These are phyloP conservation scores for Aspergillus cristatus DNA, from an alignment of 495 filamentous ascomycete genomes.

Conservation along the genomic window DNA sequence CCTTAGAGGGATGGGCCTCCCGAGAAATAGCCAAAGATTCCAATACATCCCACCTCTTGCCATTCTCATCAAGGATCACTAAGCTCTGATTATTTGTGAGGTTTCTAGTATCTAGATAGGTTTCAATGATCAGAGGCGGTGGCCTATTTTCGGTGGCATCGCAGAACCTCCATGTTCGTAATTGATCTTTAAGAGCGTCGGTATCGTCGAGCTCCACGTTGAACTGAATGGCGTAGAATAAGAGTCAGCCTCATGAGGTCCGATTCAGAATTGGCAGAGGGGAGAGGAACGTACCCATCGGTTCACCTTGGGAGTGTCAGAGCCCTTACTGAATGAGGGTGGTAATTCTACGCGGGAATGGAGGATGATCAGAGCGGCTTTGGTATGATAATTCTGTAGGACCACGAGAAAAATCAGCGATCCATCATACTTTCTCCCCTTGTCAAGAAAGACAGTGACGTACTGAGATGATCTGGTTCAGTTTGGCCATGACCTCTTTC, in stretches of 20 bases:
- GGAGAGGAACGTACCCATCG: slow-evolving; percentile 73
- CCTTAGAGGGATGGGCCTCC: slow-evolving; percentile 20
- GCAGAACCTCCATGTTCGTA: slow-evolving; percentile 67
- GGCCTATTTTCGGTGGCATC: slow-evolving; percentile 71
- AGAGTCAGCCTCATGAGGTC: slow-evolving; percentile 9
- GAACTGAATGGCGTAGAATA: slow-evolving; percentile 56
- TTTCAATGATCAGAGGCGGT: slow-evolving; percentile 82
- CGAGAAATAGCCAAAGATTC: slow-evolving; percentile 64
- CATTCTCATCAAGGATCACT: slow-evolving; percentile 77
- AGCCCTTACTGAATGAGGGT: slow-evolving; percentile 48
- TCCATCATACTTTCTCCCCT: neutral
- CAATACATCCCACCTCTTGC: slow-evolving; percentile 84
- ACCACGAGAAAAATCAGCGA: slow-evolving; percentile 6
- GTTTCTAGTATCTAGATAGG: slow-evolving; percentile 71
- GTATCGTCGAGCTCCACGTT: slow-evolving; percentile 91
- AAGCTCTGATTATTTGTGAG: slow-evolving; percentile 80
- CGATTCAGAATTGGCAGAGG: too few relatives aligned
- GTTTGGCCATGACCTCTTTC: slow-evolving; percentile 58
- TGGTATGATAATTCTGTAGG: slow-evolving; percentile 77
- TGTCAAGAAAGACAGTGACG: slow-evolving; percentile 8
- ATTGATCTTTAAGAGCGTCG: slow-evolving; percentile 69
- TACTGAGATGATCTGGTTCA: slow-evolving; percentile 90
- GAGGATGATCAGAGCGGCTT: slow-evolving; percentile 78
- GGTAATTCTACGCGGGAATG: slow-evolving; percentile 66
- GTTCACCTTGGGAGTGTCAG: slow-evolving; percentile 58